Percentiles rank a stretch among this genome's conserved stretches.
Conservation (phyloP, 768 basidiomycete genomes). For the Psilocybe sp. region DNA sequence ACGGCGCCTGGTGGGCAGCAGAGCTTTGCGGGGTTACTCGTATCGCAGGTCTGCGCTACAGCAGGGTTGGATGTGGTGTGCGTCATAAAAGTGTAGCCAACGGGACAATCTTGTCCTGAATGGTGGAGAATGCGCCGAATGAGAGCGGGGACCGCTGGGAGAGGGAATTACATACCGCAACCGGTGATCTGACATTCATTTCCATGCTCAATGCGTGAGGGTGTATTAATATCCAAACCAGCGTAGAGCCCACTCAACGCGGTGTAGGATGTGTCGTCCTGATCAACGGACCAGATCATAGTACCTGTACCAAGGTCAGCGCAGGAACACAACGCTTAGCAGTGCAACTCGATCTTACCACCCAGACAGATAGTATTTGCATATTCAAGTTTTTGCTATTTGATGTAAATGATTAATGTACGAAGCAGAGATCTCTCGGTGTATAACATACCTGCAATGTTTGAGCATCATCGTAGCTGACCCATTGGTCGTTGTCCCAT, state of each 20-base stretch:
- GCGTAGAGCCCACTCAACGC: slow-evolving; percentile 1
- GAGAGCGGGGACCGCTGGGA: not conserved
- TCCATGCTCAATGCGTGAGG: slow-evolving; percentile 12
- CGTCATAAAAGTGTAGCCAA: slow-evolving; percentile 14
- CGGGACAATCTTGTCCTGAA: slow-evolving; percentile 18
- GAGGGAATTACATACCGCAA: not conserved
- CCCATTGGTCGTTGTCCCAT: slow-evolving; percentile 25
- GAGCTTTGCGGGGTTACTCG: slow-evolving; percentile 13
- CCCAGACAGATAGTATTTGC: not conserved
- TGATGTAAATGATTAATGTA: slow-evolving; percentile 17
- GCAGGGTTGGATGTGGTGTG: slow-evolving; percentile 14
- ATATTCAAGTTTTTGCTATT: too few relatives aligned
- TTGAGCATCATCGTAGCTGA: slow-evolving; percentile 18
- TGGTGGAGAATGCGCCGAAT: not conserved
- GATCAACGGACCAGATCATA: slow-evolving; percentile 20
- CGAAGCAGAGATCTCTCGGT: slow-evolving; percentile 17
- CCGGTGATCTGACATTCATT: slow-evolving; percentile 15
- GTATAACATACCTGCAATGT: too few relatives aligned
- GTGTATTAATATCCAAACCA: slow-evolving; percentile 12
- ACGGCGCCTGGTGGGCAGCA: slow-evolving; percentile 19
- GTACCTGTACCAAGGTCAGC: slow-evolving; percentile 17
- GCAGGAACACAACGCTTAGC: slow-evolving; percentile 13
- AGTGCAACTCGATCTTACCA: not conserved
- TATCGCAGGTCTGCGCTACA: slow-evolving; percentile 8
- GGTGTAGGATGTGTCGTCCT: slow-evolving; percentile 1